Conservation (phyloP, 2,329 filamentous ascomycete species). For the Onygena corvina region DNA sequence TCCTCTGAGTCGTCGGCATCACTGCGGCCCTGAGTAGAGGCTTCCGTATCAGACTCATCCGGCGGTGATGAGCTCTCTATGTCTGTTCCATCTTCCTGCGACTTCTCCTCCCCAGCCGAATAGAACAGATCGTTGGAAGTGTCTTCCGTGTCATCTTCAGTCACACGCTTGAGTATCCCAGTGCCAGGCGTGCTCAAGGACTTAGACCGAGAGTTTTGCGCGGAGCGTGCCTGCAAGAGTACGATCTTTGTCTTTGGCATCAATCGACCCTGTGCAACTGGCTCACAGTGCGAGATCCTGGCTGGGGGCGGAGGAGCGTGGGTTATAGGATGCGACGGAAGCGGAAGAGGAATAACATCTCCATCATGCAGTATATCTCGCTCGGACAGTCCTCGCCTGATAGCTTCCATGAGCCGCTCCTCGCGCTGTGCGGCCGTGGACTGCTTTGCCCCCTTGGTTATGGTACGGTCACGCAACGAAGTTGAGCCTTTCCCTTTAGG, state of each 20-base stretch:
- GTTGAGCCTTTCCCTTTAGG: conserved; percentile 23
- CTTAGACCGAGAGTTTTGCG: conserved; percentile 15
- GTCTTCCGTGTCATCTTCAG: conserved; percentile 56
- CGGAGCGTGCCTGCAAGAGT: conserved; percentile 46
- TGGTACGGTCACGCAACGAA: conserved; percentile 14
- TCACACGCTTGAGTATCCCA: conserved; percentile 48
- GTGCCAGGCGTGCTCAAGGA: conserved; percentile 38
- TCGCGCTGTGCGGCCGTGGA: conserved; percentile 36
- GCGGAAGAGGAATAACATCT: conserved; percentile 67
- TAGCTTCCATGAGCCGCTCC: conserved; percentile 50
- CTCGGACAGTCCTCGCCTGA: conserved; percentile 61
- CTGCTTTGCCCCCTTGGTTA: conserved; percentile 18
- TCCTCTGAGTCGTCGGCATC: conserved; percentile 78
- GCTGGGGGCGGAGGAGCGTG: conserved; percentile 74
- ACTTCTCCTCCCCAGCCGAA: conserved; percentile 73
- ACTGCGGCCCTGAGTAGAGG: conserved; percentile 43
- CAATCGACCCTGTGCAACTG: conserved; percentile 76
- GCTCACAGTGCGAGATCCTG: conserved; percentile 85
- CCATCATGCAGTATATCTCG: conserved; percentile 70
- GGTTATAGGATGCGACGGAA: conserved; percentile 69
- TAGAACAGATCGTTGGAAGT: conserved; percentile 84
- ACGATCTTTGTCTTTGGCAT: conserved; percentile 71
- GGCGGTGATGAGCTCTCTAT: conserved; percentile 45
- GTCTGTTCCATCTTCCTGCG: conserved; percentile 32
- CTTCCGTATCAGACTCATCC: conserved; percentile 50